phyloP scores from a whole-genome alignment of 2,329 filamentous ascomycete species.

The Zelopaecilomyces penicillatus region DNA sequence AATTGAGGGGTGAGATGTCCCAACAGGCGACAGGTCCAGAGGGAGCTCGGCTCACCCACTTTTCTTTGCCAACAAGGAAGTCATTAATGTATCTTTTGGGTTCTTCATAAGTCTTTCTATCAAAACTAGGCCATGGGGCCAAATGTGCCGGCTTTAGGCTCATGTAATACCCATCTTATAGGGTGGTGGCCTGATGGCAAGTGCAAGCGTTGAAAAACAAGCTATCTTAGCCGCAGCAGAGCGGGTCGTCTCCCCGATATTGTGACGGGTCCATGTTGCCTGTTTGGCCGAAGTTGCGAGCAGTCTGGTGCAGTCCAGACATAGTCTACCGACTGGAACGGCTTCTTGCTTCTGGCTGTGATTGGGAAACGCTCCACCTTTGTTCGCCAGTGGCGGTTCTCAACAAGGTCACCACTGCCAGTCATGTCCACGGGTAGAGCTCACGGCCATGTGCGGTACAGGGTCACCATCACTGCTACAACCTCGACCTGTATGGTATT shows the following conservation, averaged over 20 bases:
- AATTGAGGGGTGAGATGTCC: slow-evolving; percentile 14
- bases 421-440: slow-evolving; percentile 4
- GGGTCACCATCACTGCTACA: slow-evolving; percentile 3
- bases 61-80: neutral
- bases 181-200: slow-evolving; percentile 9
- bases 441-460: slow-evolving; percentile 4
- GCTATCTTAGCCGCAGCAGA: slow-evolving; percentile 11
- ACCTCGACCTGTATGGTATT: slow-evolving; percentile 6
- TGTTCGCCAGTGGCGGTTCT: slow-evolving; percentile 1
- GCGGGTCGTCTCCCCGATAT: slow-evolving; percentile 12
- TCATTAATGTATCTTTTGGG: neutral
- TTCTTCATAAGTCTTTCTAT: neutral
- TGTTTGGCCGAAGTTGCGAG: slow-evolving; percentile 23
- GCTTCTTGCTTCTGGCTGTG: slow-evolving; percentile 22
- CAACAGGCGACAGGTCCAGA: neutral
- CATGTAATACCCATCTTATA: slow-evolving; percentile 3
- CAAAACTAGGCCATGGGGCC: slow-evolving; percentile 3
- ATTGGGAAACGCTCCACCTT: slow-evolving; percentile 8
- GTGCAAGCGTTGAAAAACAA: slow-evolving; percentile 9
- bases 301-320: slow-evolving; percentile 12
- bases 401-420: slow-evolving; percentile 2
- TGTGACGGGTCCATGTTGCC: slow-evolving; percentile 10
- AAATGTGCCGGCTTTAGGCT: slow-evolving; percentile 1
- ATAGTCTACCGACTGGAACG: slow-evolving; percentile 19
- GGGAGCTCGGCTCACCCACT: neutral